phyloP scores from a whole-genome alignment of 176 grass and related monocot genomes.

The Triticum timopheevii region DNA sequence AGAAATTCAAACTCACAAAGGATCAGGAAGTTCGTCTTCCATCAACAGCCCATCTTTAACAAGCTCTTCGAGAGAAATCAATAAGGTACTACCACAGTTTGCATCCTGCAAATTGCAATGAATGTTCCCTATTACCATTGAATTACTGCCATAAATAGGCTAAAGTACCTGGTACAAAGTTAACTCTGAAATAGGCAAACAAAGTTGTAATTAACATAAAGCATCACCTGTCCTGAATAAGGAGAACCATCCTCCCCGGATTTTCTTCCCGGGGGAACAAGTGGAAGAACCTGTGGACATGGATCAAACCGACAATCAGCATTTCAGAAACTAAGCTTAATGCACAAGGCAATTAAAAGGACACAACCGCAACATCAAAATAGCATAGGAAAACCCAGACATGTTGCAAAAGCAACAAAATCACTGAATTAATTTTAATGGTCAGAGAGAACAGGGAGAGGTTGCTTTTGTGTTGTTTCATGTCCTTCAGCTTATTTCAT shows the following conservation, averaged over 20 bases:
- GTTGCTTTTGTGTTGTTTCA: not conserved
- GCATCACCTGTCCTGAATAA: constrained; percentile 83
- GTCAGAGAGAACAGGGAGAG: not conserved
- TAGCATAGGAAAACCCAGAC: not conserved
- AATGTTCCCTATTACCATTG: not conserved
- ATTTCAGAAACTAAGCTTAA: not conserved
- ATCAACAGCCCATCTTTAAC: constrained; percentile 88
- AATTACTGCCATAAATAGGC: not conserved
- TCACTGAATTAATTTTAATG: not conserved
- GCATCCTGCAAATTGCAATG: constrained; percentile 67
- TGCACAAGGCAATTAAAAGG: not conserved
- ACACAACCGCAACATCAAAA: not conserved
- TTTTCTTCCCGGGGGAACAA: constrained; percentile 89
- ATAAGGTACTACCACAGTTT: constrained; percentile 83
- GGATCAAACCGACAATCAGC: not conserved
- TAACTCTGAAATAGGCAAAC: not conserved
- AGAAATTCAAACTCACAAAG: constrained; percentile 55
- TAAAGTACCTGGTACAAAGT: not conserved
- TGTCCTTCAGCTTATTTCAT: not conserved
- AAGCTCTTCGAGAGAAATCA: constrained; percentile 94
- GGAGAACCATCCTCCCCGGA: constrained; percentile 92
- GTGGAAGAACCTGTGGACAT: constrained; percentile 74
- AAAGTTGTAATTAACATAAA: not conserved
- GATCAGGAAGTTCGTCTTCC: constrained; percentile 72
- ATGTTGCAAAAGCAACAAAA: not conserved